phyloP scores from a whole-genome alignment of 108 stramenopile genomes.

The Licmophora abbreviata region DNA sequence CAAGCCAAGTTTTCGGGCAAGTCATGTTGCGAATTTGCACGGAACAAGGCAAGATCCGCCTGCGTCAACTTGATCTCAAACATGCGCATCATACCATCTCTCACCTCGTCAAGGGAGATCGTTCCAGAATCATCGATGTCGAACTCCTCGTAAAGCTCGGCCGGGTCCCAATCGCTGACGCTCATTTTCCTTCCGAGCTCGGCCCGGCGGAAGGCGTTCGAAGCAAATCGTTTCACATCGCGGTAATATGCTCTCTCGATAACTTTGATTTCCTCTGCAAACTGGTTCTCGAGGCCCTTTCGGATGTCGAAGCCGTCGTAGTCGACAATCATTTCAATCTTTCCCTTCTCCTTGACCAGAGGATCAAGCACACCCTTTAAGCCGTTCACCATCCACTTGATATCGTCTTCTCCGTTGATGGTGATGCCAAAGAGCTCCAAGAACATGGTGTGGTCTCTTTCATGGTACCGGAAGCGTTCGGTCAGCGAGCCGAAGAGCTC shows the following conservation, averaged over 20 bases:
- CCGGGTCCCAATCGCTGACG: slow-evolving; percentile 33
- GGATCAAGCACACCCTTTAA: slow-evolving; percentile 30
- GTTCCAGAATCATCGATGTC: slow-evolving; percentile 27
- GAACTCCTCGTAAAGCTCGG: slow-evolving; percentile 29
- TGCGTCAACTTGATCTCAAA: slow-evolving; percentile 36
- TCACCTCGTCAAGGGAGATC: slow-evolving; percentile 37
- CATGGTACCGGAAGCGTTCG: slow-evolving; percentile 40
- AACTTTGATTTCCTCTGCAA: slow-evolving; percentile 11
- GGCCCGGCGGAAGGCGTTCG: slow-evolving; percentile 47
- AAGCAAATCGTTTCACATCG: slow-evolving; percentile 42
- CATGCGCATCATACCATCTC: slow-evolving; percentile 23
- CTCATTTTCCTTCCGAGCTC: slow-evolving; percentile 22
- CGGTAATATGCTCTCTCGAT: slow-evolving; percentile 32
- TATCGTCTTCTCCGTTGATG: slow-evolving; percentile 37
- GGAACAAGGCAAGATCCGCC: not conserved
- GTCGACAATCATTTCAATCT: slow-evolving; percentile 39
- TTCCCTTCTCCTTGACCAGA: slow-evolving; percentile 25
- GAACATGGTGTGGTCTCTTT: slow-evolving; percentile 43
- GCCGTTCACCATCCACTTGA: slow-evolving; percentile 31
- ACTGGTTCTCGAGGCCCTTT: slow-evolving; percentile 35
- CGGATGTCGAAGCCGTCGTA: slow-evolving; percentile 52
- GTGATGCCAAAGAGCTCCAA: slow-evolving; percentile 54
- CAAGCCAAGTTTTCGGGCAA: too few species aligned
- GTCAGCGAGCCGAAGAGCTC: slow-evolving; percentile 49
- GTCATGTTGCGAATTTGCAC: too few species aligned